A percentile compares a stretch with the other conserved stretches of the same genome.
Conservation (phyloP, 495 filamentous ascomycete genomes). For the Penicillium psychrofluorescens region DNA sequence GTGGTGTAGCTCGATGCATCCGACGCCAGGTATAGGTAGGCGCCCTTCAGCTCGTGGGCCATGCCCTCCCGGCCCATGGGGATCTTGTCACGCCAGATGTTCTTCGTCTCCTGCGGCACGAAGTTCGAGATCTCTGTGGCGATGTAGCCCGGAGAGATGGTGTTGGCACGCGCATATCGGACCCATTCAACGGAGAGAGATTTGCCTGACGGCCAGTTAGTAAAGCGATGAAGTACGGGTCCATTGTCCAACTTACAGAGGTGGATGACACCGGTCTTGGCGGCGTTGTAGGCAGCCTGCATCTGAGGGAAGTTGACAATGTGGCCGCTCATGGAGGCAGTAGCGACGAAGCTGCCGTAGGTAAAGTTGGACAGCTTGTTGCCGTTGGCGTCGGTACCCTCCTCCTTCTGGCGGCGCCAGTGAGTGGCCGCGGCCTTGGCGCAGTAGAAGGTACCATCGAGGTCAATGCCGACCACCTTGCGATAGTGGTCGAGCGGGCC, state of each 20-base stretch:
- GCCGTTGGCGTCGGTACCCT: conserved; percentile 60
- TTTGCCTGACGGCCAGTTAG: conserved; percentile 37
- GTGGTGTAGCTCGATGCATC: conserved; percentile 82
- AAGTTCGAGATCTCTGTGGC: conserved; percentile 76
- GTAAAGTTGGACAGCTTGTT: conserved; percentile 58
- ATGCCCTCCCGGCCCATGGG: conserved; percentile 59
- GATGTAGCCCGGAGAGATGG: conserved; percentile 82
- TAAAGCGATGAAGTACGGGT: not conserved
- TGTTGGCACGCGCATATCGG: conserved; percentile 76
- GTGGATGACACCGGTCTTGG: conserved; percentile 80
- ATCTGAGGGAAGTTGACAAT: conserved; percentile 84
- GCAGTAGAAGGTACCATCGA: conserved; percentile 79
- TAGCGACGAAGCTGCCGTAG: conserved; percentile 69
- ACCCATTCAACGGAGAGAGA: conserved; percentile 84
- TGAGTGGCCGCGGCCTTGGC: conserved; percentile 68
- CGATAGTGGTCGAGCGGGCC: conserved; percentile 58
- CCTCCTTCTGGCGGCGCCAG: conserved; percentile 58
- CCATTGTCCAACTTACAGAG: conserved; percentile 48
- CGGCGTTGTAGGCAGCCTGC: conserved; percentile 81
- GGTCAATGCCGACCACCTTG: conserved; percentile 63
- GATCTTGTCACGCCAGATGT: conserved; percentile 71
- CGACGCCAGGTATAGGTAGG: conserved; percentile 78
- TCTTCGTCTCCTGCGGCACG: conserved; percentile 60
- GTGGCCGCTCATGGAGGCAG: conserved; percentile 76
- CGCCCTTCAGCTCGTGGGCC: conserved; percentile 78